phyloP scores from a whole-genome alignment of 805 yeast species.

The Pichia sporocuriosa region DNA sequence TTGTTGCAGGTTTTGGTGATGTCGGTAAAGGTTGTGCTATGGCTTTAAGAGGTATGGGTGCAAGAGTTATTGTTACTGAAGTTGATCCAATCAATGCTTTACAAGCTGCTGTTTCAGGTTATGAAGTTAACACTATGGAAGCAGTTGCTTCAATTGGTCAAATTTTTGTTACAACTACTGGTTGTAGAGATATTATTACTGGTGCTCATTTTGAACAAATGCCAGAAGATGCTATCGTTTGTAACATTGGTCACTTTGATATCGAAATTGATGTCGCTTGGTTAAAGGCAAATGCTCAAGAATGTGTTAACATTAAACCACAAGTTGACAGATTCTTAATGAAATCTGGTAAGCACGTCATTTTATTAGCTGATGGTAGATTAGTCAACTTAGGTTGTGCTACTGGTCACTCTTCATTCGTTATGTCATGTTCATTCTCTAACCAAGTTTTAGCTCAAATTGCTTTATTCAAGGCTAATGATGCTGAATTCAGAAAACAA shows the following conservation, averaged over 20 bases:
- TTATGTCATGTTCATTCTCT: conserved; percentile 99
- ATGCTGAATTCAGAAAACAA: conserved; percentile 69
- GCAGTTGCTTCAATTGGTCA: conserved; percentile 92
- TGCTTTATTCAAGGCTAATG: conserved; percentile 87
- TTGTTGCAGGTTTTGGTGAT: conserved; percentile 99
- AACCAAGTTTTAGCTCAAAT: conserved; percentile 99
- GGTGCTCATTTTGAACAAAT: conserved; percentile 78
- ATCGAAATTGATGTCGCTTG: conserved; percentile 99
- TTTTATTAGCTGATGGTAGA: conserved; percentile 98
- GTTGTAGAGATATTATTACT: conserved; percentile 96
- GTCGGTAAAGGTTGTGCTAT: conserved; percentile 99
- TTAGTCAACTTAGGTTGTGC: conserved; percentile 99
- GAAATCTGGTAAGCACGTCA: conserved; percentile 84
- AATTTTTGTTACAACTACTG: conserved; percentile 98
- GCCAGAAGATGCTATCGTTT: conserved; percentile 99
- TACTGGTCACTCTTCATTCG: conserved; percentile 98
- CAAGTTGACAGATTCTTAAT: conserved; percentile 97
- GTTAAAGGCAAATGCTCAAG: conserved; percentile 90
- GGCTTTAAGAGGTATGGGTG: conserved; percentile 99
- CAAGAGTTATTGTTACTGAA: conserved; percentile 95
- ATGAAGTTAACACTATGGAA: conserved; percentile 92
- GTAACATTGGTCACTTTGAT: conserved; percentile 99
- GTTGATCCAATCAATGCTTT: conserved; percentile 98
- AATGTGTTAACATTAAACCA: conserved; percentile 95
- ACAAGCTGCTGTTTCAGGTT: conserved; percentile 99